phyloP scores from a whole-genome alignment of 1,284 basidiomycete genomes.

The Sporisorium sorghi region DNA sequence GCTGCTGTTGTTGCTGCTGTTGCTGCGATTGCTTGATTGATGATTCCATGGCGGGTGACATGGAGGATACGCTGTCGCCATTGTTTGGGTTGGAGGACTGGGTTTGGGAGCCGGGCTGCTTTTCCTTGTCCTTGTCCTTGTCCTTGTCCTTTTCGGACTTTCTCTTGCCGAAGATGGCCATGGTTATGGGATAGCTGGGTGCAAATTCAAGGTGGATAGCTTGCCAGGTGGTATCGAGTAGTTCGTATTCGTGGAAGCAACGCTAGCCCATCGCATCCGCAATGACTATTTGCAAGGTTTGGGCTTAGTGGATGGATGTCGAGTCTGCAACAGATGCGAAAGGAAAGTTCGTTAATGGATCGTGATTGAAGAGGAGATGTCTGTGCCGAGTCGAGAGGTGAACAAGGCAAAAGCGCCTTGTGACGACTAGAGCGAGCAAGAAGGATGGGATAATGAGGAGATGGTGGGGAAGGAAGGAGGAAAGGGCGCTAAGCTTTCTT shows the following conservation, averaged over 20 bases:
- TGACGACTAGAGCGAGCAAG: conserved; percentile 2
- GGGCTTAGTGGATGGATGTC: not conserved
- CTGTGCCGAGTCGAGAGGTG: not conserved
- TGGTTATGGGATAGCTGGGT: conserved; percentile 42
- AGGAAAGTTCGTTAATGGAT: not conserved
- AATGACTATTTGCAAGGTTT: not conserved
- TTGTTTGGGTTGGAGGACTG: conserved; percentile 25
- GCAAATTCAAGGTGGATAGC: not conserved
- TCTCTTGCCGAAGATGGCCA: conserved; percentile 68
- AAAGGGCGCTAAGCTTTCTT: too few species aligned
- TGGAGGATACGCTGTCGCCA: conserved; percentile 43
- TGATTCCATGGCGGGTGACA: conserved; percentile 44
- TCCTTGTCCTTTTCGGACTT: conserved; percentile 62
- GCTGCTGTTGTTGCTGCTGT: conserved; percentile 32
- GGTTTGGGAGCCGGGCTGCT: conserved; percentile 16
- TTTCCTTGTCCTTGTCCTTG: conserved; percentile 40
- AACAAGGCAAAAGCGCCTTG: not conserved
- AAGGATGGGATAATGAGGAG: not conserved
- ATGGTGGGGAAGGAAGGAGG: not conserved
- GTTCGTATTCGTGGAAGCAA: not conserved
- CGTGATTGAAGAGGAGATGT: not conserved
- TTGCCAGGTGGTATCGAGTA: too few species aligned
- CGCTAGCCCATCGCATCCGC: not conserved
- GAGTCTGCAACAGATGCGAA: not conserved
- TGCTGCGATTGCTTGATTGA: conserved; percentile 29